Evolutionary conservation across 2,329 filamentous ascomycete genomes (phyloP).

Genomic region (Sporothrix mexicana): DNA sequence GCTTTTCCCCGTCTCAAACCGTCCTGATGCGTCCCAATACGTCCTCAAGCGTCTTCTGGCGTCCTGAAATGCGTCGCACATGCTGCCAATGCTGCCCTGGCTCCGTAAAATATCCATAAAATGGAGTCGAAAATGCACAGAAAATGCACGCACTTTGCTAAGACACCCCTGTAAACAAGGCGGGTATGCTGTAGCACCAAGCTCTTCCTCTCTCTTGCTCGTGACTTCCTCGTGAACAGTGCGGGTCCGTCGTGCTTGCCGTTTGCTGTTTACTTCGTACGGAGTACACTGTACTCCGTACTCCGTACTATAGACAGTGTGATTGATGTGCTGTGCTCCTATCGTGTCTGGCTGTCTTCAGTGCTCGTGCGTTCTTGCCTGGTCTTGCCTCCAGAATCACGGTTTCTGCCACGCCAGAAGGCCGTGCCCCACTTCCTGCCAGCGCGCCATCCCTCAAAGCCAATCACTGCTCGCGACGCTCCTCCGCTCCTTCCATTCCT

Average conservation of each 20-base stretch:
- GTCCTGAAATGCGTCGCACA: slow-evolving; percentile 22
- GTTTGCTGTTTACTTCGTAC: too few relatives aligned
- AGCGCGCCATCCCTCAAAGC: slow-evolving; percentile 18
- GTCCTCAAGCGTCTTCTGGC: not conserved
- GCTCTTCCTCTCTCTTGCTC: too few relatives aligned
- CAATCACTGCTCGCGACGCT: slow-evolving; percentile 17
- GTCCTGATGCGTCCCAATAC: not conserved
- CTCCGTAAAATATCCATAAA: not conserved
- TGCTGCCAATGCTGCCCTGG: not conserved
- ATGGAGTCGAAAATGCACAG: not conserved
- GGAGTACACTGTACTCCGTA: not conserved
- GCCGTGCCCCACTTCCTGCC: slow-evolving; percentile 16
- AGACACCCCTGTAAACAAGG: slow-evolving; percentile 1
- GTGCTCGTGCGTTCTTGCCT: not conserved
- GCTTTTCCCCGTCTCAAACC: not conserved
- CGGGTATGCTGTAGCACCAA: not conserved
- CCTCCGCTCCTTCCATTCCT: slow-evolving; percentile 23
- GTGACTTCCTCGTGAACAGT: too few relatives aligned
- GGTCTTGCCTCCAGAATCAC: not conserved
- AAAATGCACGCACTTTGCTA: slow-evolving; percentile 21
- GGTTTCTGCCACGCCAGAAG: not conserved
- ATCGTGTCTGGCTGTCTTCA: not conserved
- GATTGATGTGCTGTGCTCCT: not conserved
- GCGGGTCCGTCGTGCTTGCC: too few relatives aligned
- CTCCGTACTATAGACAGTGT: not conserved